A percentile compares a stretch with the other conserved stretches of the same genome.
These are phyloP conservation scores for Lactuca saligna DNA, from an alignment of 129 eudicot genomes.

Conservation along the genomic window DNA sequence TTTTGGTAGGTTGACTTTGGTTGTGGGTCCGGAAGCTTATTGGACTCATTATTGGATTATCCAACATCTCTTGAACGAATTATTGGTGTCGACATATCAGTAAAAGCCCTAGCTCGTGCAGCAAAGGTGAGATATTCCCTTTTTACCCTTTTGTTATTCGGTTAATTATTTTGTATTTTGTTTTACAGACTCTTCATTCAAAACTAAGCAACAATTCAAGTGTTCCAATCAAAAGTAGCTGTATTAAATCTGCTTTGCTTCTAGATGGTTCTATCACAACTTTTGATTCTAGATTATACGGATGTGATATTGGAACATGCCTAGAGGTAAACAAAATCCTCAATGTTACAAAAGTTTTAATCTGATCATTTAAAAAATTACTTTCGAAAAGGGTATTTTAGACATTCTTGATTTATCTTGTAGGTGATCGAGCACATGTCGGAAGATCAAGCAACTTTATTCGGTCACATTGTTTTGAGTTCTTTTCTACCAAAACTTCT, in stretches of 20 bases:
- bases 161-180: not conserved
- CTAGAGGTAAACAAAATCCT: constrained; percentile 64
- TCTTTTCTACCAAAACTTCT: constrained; percentile 73
- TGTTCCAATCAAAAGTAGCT: constrained; percentile 26
- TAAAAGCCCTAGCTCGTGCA: constrained; percentile 76
- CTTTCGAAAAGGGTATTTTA: not conserved
- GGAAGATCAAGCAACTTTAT: constrained; percentile 77
- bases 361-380: not conserved
- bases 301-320: constrained; percentile 92
- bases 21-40: constrained; percentile 95
- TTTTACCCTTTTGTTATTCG: too few species aligned
- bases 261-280: constrained; percentile 75
- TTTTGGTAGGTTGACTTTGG: constrained; percentile 91
- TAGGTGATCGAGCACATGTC: constrained; percentile 97
- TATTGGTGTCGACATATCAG: constrained; percentile 89
- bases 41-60: constrained; percentile 76
- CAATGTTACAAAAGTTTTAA: not conserved
- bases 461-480: constrained; percentile 73
- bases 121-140: constrained; percentile 61
- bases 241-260: constrained; percentile 59
- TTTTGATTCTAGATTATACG: constrained; percentile 74
- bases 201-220: constrained; percentile 48
- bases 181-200: constrained; percentile 64
- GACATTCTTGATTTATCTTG: not conserved
- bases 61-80: constrained; percentile 78